These are phyloP conservation scores for Candida methanosorbosa DNA, from an alignment of 805 yeast genomes.

Conservation along the genomic window DNA sequence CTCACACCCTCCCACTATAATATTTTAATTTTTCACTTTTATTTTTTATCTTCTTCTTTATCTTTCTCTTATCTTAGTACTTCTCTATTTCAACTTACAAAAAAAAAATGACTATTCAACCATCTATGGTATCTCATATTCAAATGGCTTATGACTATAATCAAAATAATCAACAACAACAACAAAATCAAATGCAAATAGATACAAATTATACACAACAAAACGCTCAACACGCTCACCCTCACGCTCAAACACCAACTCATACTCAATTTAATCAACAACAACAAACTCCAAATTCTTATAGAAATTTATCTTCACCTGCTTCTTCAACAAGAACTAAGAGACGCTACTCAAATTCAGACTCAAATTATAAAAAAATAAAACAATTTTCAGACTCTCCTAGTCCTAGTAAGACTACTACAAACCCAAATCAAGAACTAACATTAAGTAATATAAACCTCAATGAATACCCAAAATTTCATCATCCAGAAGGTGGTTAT, in stretches of 20 bases:
- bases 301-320: background rate
- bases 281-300: no score
- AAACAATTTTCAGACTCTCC: constrained; percentile 9
- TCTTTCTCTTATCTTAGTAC: background rate
- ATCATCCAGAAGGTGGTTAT: constrained; percentile 55
- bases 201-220: no score
- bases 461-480: constrained; percentile 46
- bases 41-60: background rate
- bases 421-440: constrained; percentile 1
- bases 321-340: constrained; percentile 18
- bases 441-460: constrained; percentile 21
- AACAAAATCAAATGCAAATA: no score
- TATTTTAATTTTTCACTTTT: constrained; percentile 19
- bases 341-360: constrained; percentile 28
- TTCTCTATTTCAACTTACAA: background rate
- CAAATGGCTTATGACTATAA: no score
- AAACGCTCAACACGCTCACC: no score
- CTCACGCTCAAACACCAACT: no score
- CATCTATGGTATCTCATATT: background rate
- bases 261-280: no score
- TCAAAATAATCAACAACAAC: no score
- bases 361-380: constrained; percentile 20
- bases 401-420: constrained; percentile 1
- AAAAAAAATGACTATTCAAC: background rate
- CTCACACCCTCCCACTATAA: no score